Conservation (phyloP, 2,329 filamentous ascomycete genomes). For the Aspergillus aculeatinus region DNA sequence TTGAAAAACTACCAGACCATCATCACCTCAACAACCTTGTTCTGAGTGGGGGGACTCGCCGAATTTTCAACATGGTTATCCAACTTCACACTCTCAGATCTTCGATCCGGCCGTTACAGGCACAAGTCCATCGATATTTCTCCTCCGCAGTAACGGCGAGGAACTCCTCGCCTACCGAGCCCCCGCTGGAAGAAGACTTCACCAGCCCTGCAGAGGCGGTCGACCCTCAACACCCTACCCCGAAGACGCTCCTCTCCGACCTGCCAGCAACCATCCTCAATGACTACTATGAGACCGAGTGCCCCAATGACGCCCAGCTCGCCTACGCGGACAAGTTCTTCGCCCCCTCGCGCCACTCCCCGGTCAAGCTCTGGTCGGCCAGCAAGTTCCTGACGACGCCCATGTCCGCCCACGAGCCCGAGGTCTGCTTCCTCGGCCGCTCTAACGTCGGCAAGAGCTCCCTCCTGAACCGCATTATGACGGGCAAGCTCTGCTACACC, state of each 20-base stretch:
- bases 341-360: conserved; percentile 46
- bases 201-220: too few species aligned
- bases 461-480: conserved; percentile 64
- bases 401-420: conserved; percentile 52
- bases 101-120: conserved; percentile 5
- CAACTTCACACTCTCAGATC: conserved; percentile 9
- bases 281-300: conserved; percentile 53
- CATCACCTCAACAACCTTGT: conserved; percentile 13
- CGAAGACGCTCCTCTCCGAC: conserved; percentile 29
- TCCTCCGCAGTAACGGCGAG: neutral
- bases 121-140: neutral
- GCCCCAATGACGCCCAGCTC: conserved; percentile 47
- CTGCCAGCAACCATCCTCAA: conserved; percentile 37
- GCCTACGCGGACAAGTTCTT: conserved; percentile 49
- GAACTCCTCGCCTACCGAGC: neutral
- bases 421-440: conserved; percentile 67
- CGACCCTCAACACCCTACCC: conserved; percentile 11
- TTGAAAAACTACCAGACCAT: too few species aligned
- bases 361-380: conserved; percentile 59
- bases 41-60: neutral
- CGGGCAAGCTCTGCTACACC: conserved; percentile 52
- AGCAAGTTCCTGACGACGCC: conserved; percentile 61
- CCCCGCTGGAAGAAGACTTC: too few species aligned
- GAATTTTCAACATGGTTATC: conserved; percentile 2
- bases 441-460: conserved; percentile 70